Conservation (phyloP, 257 asterid genomes). For the Cinchona pubescens region DNA sequence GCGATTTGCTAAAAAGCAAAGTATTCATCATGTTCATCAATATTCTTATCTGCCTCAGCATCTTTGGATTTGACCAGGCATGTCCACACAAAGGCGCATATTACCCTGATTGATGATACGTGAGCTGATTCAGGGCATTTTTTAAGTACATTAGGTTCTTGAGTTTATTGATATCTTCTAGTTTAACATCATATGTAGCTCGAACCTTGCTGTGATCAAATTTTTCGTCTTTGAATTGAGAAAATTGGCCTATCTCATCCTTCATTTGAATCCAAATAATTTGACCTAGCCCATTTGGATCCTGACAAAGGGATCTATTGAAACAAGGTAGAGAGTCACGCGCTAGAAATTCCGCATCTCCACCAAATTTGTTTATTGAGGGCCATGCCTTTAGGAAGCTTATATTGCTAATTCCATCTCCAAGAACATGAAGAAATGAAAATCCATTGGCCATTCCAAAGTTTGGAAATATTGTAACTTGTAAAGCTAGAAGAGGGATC, state of each 20-base stretch:
- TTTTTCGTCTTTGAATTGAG: too few species aligned
- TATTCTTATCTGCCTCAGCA: slow-evolving; percentile 20
- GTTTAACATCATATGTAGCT: slow-evolving; percentile 23
- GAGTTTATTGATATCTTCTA: slow-evolving; percentile 17
- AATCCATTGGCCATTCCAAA: slow-evolving; percentile 18
- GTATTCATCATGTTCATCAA: too few species aligned
- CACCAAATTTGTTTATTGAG: slow-evolving; percentile 5
- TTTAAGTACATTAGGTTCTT: slow-evolving; percentile 28
- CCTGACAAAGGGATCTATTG: slow-evolving; percentile 19
- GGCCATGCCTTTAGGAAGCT: slow-evolving; percentile 26
- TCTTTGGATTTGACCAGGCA: slow-evolving; percentile 43
- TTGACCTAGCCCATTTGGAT: slow-evolving; percentile 20
- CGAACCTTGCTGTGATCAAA: slow-evolving; percentile 20
- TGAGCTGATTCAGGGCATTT: slow-evolving; percentile 18
- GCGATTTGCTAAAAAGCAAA: too few species aligned
- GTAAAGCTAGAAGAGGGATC: slow-evolving; percentile 20
- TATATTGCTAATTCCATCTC: slow-evolving; percentile 20
- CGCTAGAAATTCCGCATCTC: neutral
- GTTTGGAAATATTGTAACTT: slow-evolving; percentile 25
- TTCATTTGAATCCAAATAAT: too few species aligned
- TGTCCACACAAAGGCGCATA: slow-evolving; percentile 36
- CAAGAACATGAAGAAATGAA: slow-evolving; percentile 16
- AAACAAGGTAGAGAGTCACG: slow-evolving; percentile 13
- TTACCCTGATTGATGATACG: slow-evolving; percentile 34
- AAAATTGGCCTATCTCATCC: too few species aligned